phyloP scores from a whole-genome alignment of 139 green algal genomes.

The Chlamydomonas sp. region DNA sequence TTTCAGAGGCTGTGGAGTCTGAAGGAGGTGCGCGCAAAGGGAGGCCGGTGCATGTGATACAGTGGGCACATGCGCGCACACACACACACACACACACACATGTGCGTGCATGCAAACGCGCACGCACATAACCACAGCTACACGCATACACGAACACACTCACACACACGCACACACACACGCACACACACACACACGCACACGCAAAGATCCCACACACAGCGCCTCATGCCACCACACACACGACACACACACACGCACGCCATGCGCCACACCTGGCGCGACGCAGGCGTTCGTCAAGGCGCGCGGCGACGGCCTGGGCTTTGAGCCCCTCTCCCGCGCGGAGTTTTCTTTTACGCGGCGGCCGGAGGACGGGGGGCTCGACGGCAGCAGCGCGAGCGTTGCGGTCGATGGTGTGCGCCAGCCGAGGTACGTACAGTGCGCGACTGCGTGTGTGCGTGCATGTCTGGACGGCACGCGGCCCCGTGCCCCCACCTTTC shows the following conservation, averaged over 20 bases:
- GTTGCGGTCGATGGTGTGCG: conserved; percentile 2
- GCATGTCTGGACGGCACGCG: not conserved
- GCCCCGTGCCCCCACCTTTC: not conserved
- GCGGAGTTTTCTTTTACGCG: conserved; percentile 27
- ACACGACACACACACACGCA: not conserved
- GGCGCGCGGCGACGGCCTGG: conserved; percentile 35
- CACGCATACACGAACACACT: not conserved
- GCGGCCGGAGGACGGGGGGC: not conserved
- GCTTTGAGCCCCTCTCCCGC: conserved; percentile 30
- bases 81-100: conserved; percentile 5
- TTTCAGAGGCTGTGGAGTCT: conserved; percentile 35
- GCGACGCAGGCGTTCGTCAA: conserved; percentile 33
- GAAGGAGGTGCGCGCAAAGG: conserved; percentile 28
- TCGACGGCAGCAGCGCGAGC: not conserved
- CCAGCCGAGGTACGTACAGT: not conserved
- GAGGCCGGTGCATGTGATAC: not conserved
- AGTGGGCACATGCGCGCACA: not conserved
- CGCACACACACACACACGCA: not conserved
- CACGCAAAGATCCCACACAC: not conserved
- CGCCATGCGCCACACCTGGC: not conserved
- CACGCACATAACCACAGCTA: not conserved
- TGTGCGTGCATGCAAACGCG: not conserved
- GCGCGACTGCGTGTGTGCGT: not conserved
- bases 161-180: not conserved
- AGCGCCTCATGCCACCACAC: not conserved